These are phyloP conservation scores for Sordariomycetes sp. DNA, from an alignment of 2,329 filamentous ascomycete species.

Conservation along the genomic window DNA sequence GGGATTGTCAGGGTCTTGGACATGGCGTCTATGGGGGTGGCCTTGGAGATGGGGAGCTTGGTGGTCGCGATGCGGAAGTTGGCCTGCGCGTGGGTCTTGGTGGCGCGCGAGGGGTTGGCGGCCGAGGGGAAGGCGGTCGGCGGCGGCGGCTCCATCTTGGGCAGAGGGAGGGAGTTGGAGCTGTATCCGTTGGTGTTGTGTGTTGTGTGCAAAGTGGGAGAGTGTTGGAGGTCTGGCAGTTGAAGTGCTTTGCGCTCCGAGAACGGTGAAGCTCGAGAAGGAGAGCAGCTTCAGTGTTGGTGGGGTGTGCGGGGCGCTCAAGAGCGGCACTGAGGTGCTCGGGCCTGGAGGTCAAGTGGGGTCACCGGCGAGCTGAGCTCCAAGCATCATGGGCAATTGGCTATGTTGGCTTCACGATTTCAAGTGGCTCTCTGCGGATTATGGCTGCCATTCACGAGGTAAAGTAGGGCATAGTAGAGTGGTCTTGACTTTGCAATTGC, in stretches of 20 bases:
- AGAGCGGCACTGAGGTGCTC: background rate
- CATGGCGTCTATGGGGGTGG: slow-evolving; percentile 81
- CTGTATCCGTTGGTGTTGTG: background rate
- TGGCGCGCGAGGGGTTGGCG: slow-evolving; percentile 38
- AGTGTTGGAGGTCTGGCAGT: background rate
- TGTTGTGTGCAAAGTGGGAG: background rate
- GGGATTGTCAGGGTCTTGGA: slow-evolving; percentile 69
- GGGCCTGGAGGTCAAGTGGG: background rate
- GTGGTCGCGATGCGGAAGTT: slow-evolving; percentile 69
- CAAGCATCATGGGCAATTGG: too few species aligned
- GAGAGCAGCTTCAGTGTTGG: background rate
- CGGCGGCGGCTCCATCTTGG: slow-evolving; percentile 4
- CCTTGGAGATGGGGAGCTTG: slow-evolving; percentile 91
- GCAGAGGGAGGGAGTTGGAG: background rate
- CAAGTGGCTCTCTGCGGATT: too few species aligned
- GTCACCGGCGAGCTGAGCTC: too few species aligned
- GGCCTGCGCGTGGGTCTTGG: slow-evolving; percentile 45
- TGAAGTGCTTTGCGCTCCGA: too few species aligned
- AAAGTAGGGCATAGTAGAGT: too few species aligned
- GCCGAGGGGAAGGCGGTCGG: slow-evolving; percentile 37
- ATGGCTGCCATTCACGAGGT: too few species aligned
- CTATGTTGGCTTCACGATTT: too few species aligned
- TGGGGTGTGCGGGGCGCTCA: background rate
- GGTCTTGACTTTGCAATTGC: too few species aligned
- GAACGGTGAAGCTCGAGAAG: background rate